Conservation (phyloP, 2,329 filamentous ascomycete genomes). For the Xylariaceae sp. region DNA sequence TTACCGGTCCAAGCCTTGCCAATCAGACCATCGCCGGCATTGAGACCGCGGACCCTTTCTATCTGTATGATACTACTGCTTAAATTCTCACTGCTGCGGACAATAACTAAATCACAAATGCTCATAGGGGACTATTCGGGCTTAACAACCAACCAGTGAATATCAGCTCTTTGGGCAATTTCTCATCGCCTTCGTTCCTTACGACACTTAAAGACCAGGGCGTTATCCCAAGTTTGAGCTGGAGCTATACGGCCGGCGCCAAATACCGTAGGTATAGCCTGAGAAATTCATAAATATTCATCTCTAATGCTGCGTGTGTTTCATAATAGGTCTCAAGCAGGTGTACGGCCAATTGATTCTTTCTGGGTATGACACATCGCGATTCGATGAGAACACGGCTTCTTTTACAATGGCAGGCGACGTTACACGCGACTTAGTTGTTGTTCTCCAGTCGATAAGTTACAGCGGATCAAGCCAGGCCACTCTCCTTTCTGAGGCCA, state of each 20-base stretch:
- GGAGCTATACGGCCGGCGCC: constrained; percentile 51
- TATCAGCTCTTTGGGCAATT: constrained; percentile 45
- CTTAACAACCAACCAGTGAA: constrained; percentile 48
- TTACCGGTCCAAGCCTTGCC: constrained; percentile 40
- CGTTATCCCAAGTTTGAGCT: constrained; percentile 48
- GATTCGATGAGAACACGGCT: constrained; percentile 46
- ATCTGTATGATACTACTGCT: constrained; percentile 39
- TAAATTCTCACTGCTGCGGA: not conserved
- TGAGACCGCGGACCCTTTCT: constrained; percentile 44
- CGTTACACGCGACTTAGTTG: constrained; percentile 45
- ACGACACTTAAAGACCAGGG: constrained; percentile 45
- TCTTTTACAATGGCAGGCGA: constrained; percentile 46
- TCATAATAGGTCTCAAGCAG: constrained; percentile 41
- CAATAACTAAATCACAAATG: constrained; percentile 14
- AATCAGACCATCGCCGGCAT: constrained; percentile 44
- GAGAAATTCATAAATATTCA: not conserved
- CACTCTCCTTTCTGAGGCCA: constrained; percentile 42
- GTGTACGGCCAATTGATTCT: constrained; percentile 48
- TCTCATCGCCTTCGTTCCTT: constrained; percentile 44
- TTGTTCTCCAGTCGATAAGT: constrained; percentile 47
- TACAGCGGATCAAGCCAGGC: constrained; percentile 43
- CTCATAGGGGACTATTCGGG: constrained; percentile 46
- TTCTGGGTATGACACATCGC: constrained; percentile 49
- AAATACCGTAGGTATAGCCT: constrained; percentile 43
- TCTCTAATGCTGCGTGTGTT: constrained; percentile 3